Percentiles rank a stretch among this genome's conserved stretches.
phyloP scores from a whole-genome alignment of 2,329 filamentous ascomycete species.

The Dactylella cylindrospora region DNA sequence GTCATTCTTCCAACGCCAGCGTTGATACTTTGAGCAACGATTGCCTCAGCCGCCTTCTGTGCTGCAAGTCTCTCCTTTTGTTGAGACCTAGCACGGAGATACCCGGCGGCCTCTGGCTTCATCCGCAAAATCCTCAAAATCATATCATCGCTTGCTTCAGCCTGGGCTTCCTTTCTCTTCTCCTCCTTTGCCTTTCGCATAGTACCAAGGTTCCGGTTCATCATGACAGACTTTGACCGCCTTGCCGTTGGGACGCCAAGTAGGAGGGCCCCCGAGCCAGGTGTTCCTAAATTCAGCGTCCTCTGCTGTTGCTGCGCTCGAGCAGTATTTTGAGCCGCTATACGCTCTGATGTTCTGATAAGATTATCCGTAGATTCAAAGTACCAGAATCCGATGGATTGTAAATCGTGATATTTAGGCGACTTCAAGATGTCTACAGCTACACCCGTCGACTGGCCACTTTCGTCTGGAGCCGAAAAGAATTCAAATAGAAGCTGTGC shows the following conservation, averaged over 20 bases:
- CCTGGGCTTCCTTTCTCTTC: constrained; percentile 91
- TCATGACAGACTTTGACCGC: constrained; percentile 74
- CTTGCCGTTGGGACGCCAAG: constrained; percentile 58
- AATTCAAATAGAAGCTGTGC: constrained; percentile 76
- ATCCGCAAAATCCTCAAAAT: constrained; percentile 92
- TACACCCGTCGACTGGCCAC: constrained; percentile 80
- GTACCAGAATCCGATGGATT: constrained; percentile 98
- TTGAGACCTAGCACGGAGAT: constrained; percentile 84
- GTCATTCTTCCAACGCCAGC: constrained; percentile 56
- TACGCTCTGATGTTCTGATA: constrained; percentile 91
- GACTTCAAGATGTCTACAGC: constrained; percentile 89
- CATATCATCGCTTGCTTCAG: constrained; percentile 97
- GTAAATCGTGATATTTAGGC: constrained; percentile 96
- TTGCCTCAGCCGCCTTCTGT: constrained; percentile 85
- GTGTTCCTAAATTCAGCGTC: constrained; percentile 67
- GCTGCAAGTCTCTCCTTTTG: constrained; percentile 93
- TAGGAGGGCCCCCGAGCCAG: constrained; percentile 53
- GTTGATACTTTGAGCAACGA: constrained; percentile 86
- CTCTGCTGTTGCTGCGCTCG: constrained; percentile 71
- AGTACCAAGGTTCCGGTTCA: constrained; percentile 88
- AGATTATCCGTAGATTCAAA: constrained; percentile 88
- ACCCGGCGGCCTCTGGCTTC: constrained; percentile 83
- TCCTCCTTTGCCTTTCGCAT: constrained; percentile 96
- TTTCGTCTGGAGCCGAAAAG: constrained; percentile 90
- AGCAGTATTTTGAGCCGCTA: constrained; percentile 82